phyloP scores from a whole-genome alignment of 768 basidiomycete genomes.

The Sutorius australiensis region DNA sequence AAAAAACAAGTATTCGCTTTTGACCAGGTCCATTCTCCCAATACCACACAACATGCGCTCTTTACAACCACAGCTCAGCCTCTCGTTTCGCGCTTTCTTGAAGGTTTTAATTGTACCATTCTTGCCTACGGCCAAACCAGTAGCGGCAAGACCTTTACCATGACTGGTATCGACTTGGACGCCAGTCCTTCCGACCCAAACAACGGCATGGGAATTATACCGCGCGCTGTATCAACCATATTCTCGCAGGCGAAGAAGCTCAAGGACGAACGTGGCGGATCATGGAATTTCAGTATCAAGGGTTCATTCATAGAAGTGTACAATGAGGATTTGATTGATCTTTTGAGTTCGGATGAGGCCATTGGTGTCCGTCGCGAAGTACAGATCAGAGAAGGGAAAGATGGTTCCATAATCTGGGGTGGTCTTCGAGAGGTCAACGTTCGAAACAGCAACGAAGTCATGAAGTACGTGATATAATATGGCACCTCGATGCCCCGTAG shows the following conservation, averaged over 20 bases:
- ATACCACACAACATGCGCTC: constrained; percentile 78
- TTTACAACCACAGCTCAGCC: constrained; percentile 84
- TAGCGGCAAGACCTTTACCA: constrained; percentile 62
- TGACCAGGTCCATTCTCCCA: constrained; percentile 90
- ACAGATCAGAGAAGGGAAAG: constrained; percentile 95
- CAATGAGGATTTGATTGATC: constrained; percentile 97
- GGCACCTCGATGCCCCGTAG: constrained; percentile 2
- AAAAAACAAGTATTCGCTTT: constrained; percentile 90
- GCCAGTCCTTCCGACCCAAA: constrained; percentile 77
- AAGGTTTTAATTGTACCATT: constrained; percentile 92
- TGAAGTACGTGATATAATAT: constrained; percentile 60
- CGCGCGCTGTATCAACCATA: constrained; percentile 86
- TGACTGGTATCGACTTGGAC: constrained; percentile 94
- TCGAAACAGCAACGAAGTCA: constrained; percentile 81
- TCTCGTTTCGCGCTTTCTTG: constrained; percentile 80
- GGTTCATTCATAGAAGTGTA: constrained; percentile 97
- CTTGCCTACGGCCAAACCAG: constrained; percentile 35
- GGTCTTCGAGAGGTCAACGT: constrained; percentile 91
- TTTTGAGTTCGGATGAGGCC: constrained; percentile 72
- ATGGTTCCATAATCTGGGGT: constrained; percentile 95
- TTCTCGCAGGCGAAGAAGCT: constrained; percentile 75
- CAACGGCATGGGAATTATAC: constrained; percentile 93
- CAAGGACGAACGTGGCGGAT: constrained; percentile 67
- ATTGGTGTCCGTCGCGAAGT: constrained; percentile 75
- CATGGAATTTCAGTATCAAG: constrained; percentile 79